Conservation (phyloP, 2,329 filamentous ascomycete species). For the Cladophialophora yegresii region DNA sequence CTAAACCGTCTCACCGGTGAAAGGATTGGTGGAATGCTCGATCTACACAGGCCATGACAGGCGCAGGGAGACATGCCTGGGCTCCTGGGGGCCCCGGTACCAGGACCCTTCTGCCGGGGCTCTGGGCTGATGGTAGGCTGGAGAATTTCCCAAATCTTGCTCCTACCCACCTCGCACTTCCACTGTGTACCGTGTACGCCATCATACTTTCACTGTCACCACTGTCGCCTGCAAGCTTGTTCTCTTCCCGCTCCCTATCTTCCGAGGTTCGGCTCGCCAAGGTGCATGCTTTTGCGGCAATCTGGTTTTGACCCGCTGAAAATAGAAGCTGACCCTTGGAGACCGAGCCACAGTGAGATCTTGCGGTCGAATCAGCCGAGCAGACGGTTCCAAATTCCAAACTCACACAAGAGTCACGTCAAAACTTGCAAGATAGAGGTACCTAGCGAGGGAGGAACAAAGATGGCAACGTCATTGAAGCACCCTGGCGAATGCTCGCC, state of each 20-base stretch:
- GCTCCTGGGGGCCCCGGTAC: not conserved
- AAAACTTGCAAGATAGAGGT: conserved; percentile 5
- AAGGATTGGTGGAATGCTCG: conserved; percentile 6
- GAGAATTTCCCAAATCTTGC: conserved; percentile 19
- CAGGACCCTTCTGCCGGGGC: not conserved
- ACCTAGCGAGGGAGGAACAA: not conserved
- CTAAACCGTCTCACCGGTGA: conserved; percentile 4
- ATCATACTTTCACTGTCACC: not conserved
- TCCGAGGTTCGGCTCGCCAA: conserved; percentile 23
- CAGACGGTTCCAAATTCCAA: conserved; percentile 1
- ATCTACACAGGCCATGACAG: conserved; percentile 3
- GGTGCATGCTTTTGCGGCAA: conserved; percentile 6
- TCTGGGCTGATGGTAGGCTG: conserved; percentile 5
- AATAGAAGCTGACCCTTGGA: conserved; percentile 10
- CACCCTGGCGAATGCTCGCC: conserved; percentile 1
- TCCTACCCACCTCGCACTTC: conserved; percentile 4
- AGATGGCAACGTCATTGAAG: conserved; percentile 11
- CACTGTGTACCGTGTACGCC: not conserved
- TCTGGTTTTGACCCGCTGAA: conserved; percentile 10
- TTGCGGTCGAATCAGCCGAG: conserved; percentile 9
- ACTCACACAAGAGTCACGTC: not conserved
- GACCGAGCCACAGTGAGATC: conserved; percentile 14
- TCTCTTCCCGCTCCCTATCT: conserved; percentile 12
- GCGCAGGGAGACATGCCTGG: conserved; percentile 6
- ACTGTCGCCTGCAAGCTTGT: not conserved